Conservation (phyloP, 164 flowering plant genomes). For the Santalum album region DNA sequence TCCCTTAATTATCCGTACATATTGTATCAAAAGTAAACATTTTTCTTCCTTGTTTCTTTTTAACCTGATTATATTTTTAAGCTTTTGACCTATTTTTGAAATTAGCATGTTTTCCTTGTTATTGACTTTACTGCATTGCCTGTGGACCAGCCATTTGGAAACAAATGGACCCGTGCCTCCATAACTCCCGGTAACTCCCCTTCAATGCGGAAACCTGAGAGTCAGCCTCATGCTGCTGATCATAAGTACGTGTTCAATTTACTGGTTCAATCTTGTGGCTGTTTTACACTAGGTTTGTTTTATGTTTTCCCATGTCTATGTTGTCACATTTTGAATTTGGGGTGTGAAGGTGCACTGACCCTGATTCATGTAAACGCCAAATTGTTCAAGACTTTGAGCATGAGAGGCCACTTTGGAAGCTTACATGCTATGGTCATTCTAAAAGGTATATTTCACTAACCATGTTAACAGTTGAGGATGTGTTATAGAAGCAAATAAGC, state of each 20-base stretch:
- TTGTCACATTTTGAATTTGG: constrained; percentile 10
- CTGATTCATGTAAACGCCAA: constrained; percentile 56
- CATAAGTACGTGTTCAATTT: constrained; percentile 45
- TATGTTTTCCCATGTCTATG: not conserved
- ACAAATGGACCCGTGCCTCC: constrained; percentile 64
- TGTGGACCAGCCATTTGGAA: constrained; percentile 63
- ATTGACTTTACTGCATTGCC: not conserved
- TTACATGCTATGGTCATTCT: constrained; percentile 72
- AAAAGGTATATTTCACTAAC: constrained; percentile 34
- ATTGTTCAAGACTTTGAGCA: constrained; percentile 61
- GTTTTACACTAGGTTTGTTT: not conserved
- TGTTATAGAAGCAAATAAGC: too few species aligned
- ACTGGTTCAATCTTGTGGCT: not conserved
- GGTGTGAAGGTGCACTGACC: constrained; percentile 62
- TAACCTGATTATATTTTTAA: too few species aligned
- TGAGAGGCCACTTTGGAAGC: constrained; percentile 88
- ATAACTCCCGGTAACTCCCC: constrained; percentile 18
- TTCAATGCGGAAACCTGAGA: constrained; percentile 32
- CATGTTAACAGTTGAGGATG: too few species aligned
- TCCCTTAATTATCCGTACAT: too few species aligned
- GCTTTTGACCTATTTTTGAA: too few species aligned
- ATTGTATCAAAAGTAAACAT: too few species aligned
- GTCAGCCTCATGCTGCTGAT: constrained; percentile 29
- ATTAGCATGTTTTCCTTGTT: not conserved
- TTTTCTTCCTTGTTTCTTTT: too few species aligned